Conservation (phyloP, 345 rosid genomes). For the Conringia planisiliqua region DNA sequence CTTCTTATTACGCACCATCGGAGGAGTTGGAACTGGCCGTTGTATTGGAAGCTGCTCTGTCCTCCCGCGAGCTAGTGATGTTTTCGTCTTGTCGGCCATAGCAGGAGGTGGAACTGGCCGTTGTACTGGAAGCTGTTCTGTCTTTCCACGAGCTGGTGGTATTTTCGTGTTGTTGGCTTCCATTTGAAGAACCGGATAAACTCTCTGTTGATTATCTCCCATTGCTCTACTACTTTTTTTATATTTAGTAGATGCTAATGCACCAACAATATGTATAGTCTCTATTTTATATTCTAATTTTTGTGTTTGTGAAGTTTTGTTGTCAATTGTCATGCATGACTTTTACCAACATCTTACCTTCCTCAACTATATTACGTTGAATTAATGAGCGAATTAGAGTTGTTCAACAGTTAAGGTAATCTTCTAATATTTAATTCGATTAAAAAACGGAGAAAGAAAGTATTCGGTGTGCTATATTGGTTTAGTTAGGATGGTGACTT, state of each 20-base stretch:
- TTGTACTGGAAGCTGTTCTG: slow-evolving; percentile 14
- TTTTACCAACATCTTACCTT: slow-evolving; percentile 40
- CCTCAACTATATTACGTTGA: slow-evolving; percentile 48
- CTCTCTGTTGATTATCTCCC: slow-evolving; percentile 46
- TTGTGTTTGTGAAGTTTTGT: not conserved
- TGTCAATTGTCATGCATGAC: not conserved
- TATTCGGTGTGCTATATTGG: slow-evolving; percentile 4
- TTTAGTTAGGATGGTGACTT: slow-evolving; percentile 7
- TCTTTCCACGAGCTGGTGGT: slow-evolving; percentile 18
- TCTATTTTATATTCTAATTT: not conserved
- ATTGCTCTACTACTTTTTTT: slow-evolving; percentile 19
- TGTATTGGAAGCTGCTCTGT: slow-evolving; percentile 17
- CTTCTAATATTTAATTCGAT: not conserved
- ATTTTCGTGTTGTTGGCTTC: slow-evolving; percentile 36
- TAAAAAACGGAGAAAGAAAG: not conserved
- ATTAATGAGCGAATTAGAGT: slow-evolving; percentile 20
- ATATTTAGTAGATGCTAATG: not conserved
- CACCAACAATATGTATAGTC: not conserved
- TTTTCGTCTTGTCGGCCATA: slow-evolving; percentile 22
- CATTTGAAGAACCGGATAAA: slow-evolving; percentile 43
- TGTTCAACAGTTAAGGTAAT: slow-evolving; percentile 42
- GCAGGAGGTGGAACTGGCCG: slow-evolving; percentile 20
- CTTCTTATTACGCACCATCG: slow-evolving; percentile 28
- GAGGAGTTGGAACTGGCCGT: slow-evolving; percentile 22
- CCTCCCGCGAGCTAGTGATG: slow-evolving; percentile 23